A percentile compares a stretch with the other conserved stretches of the same genome.
Conservation (phyloP, 805 yeast species). For the Saccharomyces eubayanus region DNA sequence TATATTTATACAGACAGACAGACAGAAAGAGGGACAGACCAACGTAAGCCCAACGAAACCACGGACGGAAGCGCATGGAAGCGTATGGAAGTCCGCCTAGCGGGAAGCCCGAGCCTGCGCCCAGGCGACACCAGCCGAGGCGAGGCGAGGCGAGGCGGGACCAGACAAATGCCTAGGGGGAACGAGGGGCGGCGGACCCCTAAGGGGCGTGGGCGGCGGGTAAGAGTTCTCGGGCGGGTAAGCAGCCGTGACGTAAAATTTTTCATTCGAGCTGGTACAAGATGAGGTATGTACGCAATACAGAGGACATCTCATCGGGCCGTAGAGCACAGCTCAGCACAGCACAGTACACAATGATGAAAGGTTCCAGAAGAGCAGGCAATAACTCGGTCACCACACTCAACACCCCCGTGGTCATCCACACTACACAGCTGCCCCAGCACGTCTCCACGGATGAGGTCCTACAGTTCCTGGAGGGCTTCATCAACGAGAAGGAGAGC, state of each 20-base stretch:
- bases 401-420: conserved; percentile 27
- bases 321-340: neutral
- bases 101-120: neutral
- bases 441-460: conserved; percentile 24
- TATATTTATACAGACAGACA: neutral
- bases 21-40: neutral
- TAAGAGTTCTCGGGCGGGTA: neutral
- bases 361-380: conserved; percentile 20
- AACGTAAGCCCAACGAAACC: neutral
- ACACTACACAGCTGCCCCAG: conserved; percentile 13
- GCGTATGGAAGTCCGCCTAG: neutral
- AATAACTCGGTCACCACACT: conserved; percentile 13
- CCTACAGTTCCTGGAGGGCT: conserved; percentile 21
- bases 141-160: neutral
- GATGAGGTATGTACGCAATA: neutral
- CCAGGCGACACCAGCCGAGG: neutral
- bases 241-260: neutral
- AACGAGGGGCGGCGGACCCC: neutral
- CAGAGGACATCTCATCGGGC: neutral
- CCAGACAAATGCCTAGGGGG: neutral
- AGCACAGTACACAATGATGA: conserved; percentile 12
- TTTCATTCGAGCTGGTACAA: neutral
- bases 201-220: neutral
- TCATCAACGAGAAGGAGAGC: conserved; percentile 23
- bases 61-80: neutral